Percentiles rank a stretch among this genome's conserved stretches.
These are phyloP conservation scores for Durio zibethinus DNA, from an alignment of 345 rosid genomes.

Conservation along the genomic window DNA sequence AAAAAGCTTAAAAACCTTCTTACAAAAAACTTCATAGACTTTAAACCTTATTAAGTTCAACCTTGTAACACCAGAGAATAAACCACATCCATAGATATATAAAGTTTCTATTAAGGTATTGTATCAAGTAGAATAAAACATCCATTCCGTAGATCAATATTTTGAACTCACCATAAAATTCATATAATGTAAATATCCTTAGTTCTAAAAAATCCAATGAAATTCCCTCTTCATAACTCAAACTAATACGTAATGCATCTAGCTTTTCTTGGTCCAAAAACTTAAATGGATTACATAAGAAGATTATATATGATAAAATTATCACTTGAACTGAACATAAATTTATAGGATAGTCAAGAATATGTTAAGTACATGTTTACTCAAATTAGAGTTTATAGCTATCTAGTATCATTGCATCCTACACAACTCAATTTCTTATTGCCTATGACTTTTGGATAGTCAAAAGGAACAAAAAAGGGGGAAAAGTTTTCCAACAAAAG, in stretches of 20 bases:
- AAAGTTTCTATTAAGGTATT: neutral
- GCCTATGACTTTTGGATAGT: neutral
- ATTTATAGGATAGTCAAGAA: neutral
- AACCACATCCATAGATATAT: neutral
- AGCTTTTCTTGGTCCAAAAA: neutral
- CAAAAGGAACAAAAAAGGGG: neutral
- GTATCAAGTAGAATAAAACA: neutral
- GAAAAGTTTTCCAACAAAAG: neutral
- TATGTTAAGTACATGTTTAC: neutral
- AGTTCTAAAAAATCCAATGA: neutral
- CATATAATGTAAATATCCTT: neutral
- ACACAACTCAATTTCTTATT: neutral
- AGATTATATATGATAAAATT: neutral
- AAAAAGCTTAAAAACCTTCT: too few relatives aligned
- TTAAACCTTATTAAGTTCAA: neutral
- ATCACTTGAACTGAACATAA: neutral
- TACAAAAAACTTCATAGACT: neutral
- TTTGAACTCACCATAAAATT: neutral
- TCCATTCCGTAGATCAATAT: neutral
- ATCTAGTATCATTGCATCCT: neutral
- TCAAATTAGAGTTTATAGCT: neutral
- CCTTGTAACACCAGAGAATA: neutral
- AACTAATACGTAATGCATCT: neutral
- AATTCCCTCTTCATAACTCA: neutral
- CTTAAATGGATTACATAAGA: neutral